A percentile compares a stretch with the other conserved stretches of the same genome.
Evolutionary conservation across 306 rosid species (phyloP).

Genomic region (Castanospermum australe): DNA sequence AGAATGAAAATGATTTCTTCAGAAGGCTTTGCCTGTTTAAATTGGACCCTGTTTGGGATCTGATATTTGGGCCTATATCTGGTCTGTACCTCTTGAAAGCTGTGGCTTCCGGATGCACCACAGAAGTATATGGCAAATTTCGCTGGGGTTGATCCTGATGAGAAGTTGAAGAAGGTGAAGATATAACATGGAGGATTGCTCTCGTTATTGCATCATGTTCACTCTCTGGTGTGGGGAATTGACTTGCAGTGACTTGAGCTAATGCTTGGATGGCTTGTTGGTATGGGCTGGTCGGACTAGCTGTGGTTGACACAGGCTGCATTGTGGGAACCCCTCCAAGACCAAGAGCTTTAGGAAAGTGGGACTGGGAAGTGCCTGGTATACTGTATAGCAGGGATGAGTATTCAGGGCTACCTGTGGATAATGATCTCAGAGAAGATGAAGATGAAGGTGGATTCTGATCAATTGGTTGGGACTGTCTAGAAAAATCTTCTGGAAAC

Average conservation of each 20-base stretch:
- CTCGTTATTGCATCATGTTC: constrained; percentile 48
- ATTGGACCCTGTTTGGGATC: constrained; percentile 20
- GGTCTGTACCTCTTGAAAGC: constrained; percentile 56
- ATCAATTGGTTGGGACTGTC: constrained; percentile 32
- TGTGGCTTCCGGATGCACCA: constrained; percentile 35
- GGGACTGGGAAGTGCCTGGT: constrained; percentile 41
- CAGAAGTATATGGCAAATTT: constrained; percentile 17
- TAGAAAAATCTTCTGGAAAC: constrained; percentile 52
- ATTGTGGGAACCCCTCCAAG: constrained; percentile 30
- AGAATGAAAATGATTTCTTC: constrained; percentile 64
- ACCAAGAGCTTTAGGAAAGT: constrained; percentile 32
- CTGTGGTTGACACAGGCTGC: constrained; percentile 29
- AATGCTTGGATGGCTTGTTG: constrained; percentile 48
- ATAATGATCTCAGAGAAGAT: constrained; percentile 75
- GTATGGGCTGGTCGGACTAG: too few species aligned
- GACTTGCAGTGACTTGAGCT: constrained; percentile 31
- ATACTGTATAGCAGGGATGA: constrained; percentile 65
- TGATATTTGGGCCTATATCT: constrained; percentile 13
- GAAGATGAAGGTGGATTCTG: constrained; percentile 72
- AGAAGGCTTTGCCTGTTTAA: constrained; percentile 41
- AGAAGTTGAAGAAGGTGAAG: constrained; percentile 26
- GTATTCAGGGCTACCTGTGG: constrained; percentile 72
- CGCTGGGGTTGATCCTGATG: constrained; percentile 26
- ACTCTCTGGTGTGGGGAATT: constrained; percentile 40
- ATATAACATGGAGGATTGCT: constrained; percentile 46